These are phyloP conservation scores for Talaromyces sp. DNA, from an alignment of 2,329 filamentous ascomycete genomes.

Conservation along the genomic window DNA sequence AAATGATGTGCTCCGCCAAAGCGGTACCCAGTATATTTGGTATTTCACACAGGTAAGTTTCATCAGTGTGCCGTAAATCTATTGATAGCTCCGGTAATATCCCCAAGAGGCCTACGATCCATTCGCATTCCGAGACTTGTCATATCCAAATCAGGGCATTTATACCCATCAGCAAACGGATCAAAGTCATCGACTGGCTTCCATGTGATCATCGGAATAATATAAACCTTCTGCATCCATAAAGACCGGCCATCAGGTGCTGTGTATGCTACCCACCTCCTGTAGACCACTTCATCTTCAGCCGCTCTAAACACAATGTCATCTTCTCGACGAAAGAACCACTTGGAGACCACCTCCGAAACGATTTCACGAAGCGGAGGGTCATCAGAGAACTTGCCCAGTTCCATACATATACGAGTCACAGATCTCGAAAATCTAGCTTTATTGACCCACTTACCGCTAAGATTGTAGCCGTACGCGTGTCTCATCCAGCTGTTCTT, in stretches of 20 bases:
- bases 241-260: too few relatives aligned
- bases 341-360: conserved; percentile 32
- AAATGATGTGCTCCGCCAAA: too few relatives aligned
- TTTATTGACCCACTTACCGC: conserved; percentile 35
- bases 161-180: not conserved
- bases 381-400: conserved; percentile 49
- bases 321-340: conserved; percentile 36
- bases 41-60: too few relatives aligned
- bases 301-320: conserved; percentile 32
- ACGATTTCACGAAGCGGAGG: conserved; percentile 46
- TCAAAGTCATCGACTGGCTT: conserved; percentile 35
- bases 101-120: not conserved
- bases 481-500: not conserved
- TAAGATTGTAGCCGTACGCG: not conserved
- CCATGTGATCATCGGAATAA: conserved; percentile 35
- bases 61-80: not conserved
- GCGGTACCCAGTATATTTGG: too few relatives aligned
- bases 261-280: conserved; percentile 33
- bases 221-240: not conserved
- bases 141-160: not conserved
- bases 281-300: conserved; percentile 28
- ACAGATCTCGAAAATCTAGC: conserved; percentile 34
- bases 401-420: conserved; percentile 42
- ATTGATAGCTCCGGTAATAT: not conserved
- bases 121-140: not conserved